phyloP scores from a whole-genome alignment of 2,329 filamentous ascomycete genomes.

The Xylaria arbuscula region DNA sequence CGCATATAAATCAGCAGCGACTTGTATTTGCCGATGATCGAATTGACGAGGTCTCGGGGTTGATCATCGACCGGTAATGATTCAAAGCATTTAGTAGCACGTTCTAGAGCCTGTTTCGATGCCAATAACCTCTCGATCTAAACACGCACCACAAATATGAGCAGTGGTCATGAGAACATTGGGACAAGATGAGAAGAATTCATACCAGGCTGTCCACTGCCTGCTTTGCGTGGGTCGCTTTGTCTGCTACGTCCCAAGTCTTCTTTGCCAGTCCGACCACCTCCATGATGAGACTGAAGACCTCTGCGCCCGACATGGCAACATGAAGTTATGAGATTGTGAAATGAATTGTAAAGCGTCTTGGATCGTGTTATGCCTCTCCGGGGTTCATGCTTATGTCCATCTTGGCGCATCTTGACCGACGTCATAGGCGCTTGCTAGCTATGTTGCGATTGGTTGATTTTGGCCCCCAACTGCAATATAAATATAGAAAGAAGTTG shows the following conservation, averaged over 20 bases:
- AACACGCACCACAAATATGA: not conserved
- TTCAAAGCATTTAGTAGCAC: conserved; percentile 17
- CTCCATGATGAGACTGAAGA: conserved; percentile 13
- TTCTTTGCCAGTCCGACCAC: conserved; percentile 17
- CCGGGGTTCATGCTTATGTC: not conserved
- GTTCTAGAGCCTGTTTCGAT: conserved; percentile 11
- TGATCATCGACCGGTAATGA: conserved; percentile 7
- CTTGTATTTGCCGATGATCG: not conserved
- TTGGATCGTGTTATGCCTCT: not conserved
- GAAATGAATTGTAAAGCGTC: not conserved
- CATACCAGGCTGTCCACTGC: conserved; percentile 3
- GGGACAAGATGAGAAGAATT: not conserved
- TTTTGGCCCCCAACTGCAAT: not conserved
- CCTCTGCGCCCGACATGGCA: not conserved
- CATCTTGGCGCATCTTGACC: not conserved
- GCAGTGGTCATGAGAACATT: not conserved
- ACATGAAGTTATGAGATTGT: not conserved
- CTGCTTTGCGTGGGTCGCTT: conserved; percentile 14
- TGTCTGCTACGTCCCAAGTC: conserved; percentile 17
- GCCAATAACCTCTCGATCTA: conserved; percentile 14
- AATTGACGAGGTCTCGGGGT: not conserved
- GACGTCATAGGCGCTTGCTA: not conserved
- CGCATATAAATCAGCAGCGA: not conserved
- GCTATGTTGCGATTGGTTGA: not conserved
- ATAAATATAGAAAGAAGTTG: not conserved